Evolutionary conservation across 1,284 basidiomycete genomes (phyloP).

Genomic region (Xerocomus minutiporus): DNA sequence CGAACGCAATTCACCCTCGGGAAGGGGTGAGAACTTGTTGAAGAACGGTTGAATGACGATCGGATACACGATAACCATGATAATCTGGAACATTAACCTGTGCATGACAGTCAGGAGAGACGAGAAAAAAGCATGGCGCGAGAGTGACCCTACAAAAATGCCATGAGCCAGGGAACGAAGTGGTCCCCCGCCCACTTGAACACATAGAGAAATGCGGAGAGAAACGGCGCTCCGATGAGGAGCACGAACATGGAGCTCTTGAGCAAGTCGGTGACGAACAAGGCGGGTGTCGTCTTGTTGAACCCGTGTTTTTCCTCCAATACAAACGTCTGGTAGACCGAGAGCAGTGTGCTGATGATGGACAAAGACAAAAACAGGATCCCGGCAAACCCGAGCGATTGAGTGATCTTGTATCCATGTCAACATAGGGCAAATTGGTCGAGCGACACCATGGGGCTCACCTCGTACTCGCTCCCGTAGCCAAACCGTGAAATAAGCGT

Average conservation of each 20-base stretch:
- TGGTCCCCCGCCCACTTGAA: conserved; percentile 87
- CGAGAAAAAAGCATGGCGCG: neutral
- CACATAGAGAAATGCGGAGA: conserved; percentile 77
- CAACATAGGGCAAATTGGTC: conserved; percentile 9
- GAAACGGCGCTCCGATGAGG: conserved; percentile 81
- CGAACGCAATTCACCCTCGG: conserved; percentile 66
- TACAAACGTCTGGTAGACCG: conserved; percentile 86
- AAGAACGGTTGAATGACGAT: conserved; percentile 93
- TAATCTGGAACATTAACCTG: conserved; percentile 78
- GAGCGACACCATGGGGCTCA: too few relatives aligned
- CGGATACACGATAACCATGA: conserved; percentile 83
- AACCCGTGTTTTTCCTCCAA: conserved; percentile 71
- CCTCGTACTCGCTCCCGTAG: conserved; percentile 61
- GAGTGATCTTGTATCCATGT: conserved; percentile 23
- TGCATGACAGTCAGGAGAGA: neutral
- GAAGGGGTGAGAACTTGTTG: conserved; percentile 91
- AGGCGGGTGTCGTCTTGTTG: conserved; percentile 82
- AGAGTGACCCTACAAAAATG: conserved; percentile 51
- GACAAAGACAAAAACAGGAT: conserved; percentile 42
- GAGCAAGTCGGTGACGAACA: conserved; percentile 60
- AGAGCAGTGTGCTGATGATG: conserved; percentile 69
- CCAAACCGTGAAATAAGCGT: conserved; percentile 48
- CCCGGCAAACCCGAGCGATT: conserved; percentile 78
- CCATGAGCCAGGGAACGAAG: conserved; percentile 87
- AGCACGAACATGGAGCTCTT: conserved; percentile 72